Conservation (phyloP, 2,329 filamentous ascomycete genomes). For the Aspergillus latus region DNA sequence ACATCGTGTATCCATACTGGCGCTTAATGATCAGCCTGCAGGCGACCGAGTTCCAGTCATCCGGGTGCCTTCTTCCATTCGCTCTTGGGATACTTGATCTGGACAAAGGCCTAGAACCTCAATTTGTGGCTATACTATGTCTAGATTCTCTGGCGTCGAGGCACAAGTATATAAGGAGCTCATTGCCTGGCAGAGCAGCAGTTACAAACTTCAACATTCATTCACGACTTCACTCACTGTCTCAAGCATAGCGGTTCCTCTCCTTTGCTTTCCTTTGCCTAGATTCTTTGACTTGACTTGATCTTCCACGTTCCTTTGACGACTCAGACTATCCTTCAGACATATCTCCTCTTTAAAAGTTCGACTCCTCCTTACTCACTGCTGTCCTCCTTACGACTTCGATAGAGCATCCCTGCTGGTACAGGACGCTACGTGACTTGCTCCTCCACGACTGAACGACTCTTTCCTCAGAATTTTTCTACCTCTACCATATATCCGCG, state of each 20-base stretch:
- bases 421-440: neutral
- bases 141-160: neutral
- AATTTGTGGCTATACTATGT: neutral
- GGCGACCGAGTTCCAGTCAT: neutral
- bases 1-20: neutral
- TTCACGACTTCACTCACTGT: neutral
- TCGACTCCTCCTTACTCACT: neutral
- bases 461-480: neutral
- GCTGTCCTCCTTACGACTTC: neutral
- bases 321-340: neutral
- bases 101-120: conserved; percentile 1
- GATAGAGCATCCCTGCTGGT: neutral
- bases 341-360: neutral
- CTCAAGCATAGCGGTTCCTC: neutral
- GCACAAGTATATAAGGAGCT: neutral
- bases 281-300: neutral
- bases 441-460: neutral
- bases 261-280: neutral
- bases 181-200: conserved; percentile 1
- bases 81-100: neutral
- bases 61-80: neutral
- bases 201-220: neutral
- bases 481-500: conserved; percentile 3
- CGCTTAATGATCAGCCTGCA: neutral
- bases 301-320: neutral